Evolutionary conservation across 2,329 filamentous ascomycete genomes (phyloP).

Genomic region (Shiraia bambusicola): DNA sequence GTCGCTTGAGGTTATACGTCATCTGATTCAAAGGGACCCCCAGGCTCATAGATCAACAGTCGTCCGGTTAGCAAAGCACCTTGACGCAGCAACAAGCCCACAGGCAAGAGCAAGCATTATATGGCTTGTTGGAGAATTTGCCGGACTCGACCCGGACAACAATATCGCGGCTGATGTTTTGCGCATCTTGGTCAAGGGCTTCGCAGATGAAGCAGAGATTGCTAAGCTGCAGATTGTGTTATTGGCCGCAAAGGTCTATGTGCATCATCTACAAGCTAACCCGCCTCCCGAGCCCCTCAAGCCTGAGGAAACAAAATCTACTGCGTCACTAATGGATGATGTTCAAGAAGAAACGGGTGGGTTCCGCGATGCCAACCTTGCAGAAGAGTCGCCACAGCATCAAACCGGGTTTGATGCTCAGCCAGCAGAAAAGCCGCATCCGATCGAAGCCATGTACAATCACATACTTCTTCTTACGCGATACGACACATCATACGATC

Average conservation of each 20-base stretch:
- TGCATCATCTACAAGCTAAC: conserved; percentile 77
- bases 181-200: conserved; percentile 82
- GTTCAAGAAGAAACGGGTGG: conserved; percentile 41
- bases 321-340: conserved; percentile 25
- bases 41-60: conserved; percentile 80
- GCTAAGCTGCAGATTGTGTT: conserved; percentile 91
- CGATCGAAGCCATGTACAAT: conserved; percentile 76
- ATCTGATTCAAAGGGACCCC: conserved; percentile 91
- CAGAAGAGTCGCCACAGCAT: conserved; percentile 12
- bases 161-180: conserved; percentile 93
- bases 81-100: conserved; percentile 84
- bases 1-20: conserved; percentile 89
- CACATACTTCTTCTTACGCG: conserved; percentile 83
- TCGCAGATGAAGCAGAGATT: conserved; percentile 77
- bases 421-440: conserved; percentile 56
- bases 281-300: conserved; percentile 43
- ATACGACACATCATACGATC: conserved; percentile 92
- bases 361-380: conserved; percentile 32
- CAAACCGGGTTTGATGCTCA: conserved; percentile 17
- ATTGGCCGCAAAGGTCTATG: conserved; percentile 92
- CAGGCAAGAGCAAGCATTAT: conserved; percentile 92
- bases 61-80: conserved; percentile 82
- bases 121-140: conserved; percentile 95
- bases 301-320: conserved; percentile 30
- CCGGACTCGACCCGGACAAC: conserved; percentile 74